These are phyloP conservation scores for Xanthoconium stramineum DNA, from an alignment of 768 basidiomycete species.

Conservation along the genomic window DNA sequence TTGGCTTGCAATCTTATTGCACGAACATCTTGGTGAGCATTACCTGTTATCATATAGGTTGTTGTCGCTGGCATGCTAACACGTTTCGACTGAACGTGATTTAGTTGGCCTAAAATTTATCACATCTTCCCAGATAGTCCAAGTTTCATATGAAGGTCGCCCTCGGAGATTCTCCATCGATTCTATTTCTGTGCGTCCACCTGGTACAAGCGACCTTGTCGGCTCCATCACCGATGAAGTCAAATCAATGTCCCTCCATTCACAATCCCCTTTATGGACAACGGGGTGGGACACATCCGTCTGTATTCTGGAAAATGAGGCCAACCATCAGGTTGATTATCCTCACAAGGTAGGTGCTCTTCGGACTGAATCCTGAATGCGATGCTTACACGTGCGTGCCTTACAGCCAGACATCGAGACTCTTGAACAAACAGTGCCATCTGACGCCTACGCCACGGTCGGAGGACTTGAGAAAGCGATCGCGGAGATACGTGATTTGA, in stretches of 20 bases:
- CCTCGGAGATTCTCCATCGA: conserved; percentile 55
- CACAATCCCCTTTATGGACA: conserved; percentile 49
- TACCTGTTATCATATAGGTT: neutral
- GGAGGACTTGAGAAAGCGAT: conserved; percentile 91
- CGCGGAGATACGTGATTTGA: conserved; percentile 74
- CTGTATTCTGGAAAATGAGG: conserved; percentile 34
- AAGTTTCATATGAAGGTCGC: conserved; percentile 61
- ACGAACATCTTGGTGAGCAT: conserved; percentile 63
- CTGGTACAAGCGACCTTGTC: conserved; percentile 16
- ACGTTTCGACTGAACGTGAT: conserved; percentile 3
- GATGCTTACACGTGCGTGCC: conserved; percentile 13
- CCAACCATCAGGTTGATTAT: conserved; percentile 24
- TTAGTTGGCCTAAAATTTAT: conserved; percentile 74
- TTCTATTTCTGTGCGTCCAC: conserved; percentile 37
- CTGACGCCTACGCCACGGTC: conserved; percentile 73
- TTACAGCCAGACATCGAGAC: conserved; percentile 46
- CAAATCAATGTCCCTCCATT: conserved; percentile 42
- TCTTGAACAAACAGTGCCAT: conserved; percentile 38
- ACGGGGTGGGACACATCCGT: conserved; percentile 69
- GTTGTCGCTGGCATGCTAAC: conserved; percentile 3
- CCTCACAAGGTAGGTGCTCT: conserved; percentile 33
- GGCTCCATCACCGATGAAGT: conserved; percentile 41
- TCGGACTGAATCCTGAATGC: conserved; percentile 5
- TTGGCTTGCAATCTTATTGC: conserved; percentile 66
- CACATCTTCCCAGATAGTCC: conserved; percentile 55